Percentiles rank a stretch among this genome's conserved stretches.
These are phyloP conservation scores for Alternaria hordeiaustralica DNA, from an alignment of 2,329 filamentous ascomycete species.

Conservation along the genomic window DNA sequence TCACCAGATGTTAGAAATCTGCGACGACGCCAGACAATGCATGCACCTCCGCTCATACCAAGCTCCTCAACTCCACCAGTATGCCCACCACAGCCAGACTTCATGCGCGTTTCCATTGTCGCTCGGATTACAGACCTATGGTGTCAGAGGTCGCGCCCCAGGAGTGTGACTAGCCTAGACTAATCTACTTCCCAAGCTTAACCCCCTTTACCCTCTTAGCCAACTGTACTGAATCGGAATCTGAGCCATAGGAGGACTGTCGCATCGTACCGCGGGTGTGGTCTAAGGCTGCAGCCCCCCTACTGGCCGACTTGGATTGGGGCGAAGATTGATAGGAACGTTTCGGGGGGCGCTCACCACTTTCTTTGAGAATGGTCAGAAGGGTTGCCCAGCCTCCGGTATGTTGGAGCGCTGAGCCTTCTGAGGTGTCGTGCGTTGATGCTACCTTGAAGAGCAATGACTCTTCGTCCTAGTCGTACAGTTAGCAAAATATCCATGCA, in stretches of 20 bases:
- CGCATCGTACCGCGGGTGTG: constrained; percentile 25
- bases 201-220: constrained; percentile 70
- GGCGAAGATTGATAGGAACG: constrained; percentile 52
- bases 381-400: constrained; percentile 94
- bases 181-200: constrained; percentile 54
- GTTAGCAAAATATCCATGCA: constrained; percentile 9
- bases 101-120: constrained; percentile 3
- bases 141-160: constrained; percentile 21
- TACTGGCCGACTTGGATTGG: constrained; percentile 41
- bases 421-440: constrained; percentile 77
- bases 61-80: constrained; percentile 3
- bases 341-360: constrained; percentile 94
- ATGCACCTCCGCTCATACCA: constrained; percentile 9
- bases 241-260: constrained; percentile 47
- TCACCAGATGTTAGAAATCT: not conserved
- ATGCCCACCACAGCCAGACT: not conserved
- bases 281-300: constrained; percentile 47
- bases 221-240: constrained; percentile 64
- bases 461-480: constrained; percentile 77
- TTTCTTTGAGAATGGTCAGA: constrained; percentile 90
- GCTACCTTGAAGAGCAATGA: constrained; percentile 84
- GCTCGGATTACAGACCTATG: constrained; percentile 28
- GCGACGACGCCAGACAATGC: constrained; percentile 3
- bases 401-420: constrained; percentile 82
- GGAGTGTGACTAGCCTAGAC: constrained; percentile 17